Base-by-base conservation (phyloP, 129 eudicot species). In the Glebionis coronaria region DNA sequence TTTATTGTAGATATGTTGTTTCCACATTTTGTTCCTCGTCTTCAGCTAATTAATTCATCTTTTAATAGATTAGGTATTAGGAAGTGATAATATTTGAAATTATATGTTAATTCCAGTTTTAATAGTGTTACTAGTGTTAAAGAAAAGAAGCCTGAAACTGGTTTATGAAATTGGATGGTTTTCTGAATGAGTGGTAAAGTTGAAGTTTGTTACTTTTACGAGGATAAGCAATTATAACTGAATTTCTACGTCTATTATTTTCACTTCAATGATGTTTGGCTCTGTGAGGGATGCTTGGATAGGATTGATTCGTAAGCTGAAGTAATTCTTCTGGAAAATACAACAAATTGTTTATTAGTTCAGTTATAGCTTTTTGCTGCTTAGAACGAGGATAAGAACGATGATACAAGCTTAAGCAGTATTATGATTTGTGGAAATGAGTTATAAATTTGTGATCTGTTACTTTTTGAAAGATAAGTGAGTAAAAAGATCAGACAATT, bases 381-480 rank as follows among this genome's bases (percentile, higher is more conserved):
- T n/a, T 52, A 6, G 56, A 16, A 52, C 10, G 18, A 52, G 56
- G 56, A n/a, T 20, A 35, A 35, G 9, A 35, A 35, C 9, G 42
- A 35, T 35, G 42, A 35, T 35, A 35, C 42, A 35, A 35, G 42
- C 6, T 35, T 35, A 35, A 35, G 42, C 42, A 35, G 1, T 35
- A 5, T 9, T 44, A 21, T 3, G 12, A 12, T 61, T 50, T 72
- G 44, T 55, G 66, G 12, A 27, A 55, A 16, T 25, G 12, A 25
- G 65, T 1, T 53, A 47, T 53, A 46, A 54, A 54, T 49, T 64
- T 56, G 65, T 55, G 72, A 65, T 73, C 78, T 64, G 71, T 73
- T 31, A 18, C 65, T 25, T 63, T 63, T 3, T 53, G 70, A 0
- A 12, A 64, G 71, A 65, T 73, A 60, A 44, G 29, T 64, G 64